A percentile compares a stretch with the other conserved stretches of the same genome.
These are phyloP conservation scores for Phalaenopsis aphrodite DNA, from an alignment of 106 monocot species.

Conservation along the genomic window DNA sequence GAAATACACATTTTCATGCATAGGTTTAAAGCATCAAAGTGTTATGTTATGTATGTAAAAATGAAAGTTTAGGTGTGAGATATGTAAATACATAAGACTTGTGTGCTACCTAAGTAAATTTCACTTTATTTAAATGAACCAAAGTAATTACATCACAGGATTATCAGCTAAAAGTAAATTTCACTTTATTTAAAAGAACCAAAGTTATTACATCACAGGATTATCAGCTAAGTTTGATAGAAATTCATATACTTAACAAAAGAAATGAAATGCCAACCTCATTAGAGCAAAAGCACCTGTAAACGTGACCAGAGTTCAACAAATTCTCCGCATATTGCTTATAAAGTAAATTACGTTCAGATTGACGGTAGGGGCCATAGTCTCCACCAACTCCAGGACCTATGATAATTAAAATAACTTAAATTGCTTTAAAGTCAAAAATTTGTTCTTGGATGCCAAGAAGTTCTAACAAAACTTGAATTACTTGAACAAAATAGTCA, in stretches of 20 bases:
- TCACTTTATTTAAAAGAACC: background rate
- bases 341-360: conserved; percentile 90
- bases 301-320: conserved; percentile 66
- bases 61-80: too few species aligned
- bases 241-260: background rate
- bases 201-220: background rate
- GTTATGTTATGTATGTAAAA: too few species aligned
- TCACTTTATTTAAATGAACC: background rate
- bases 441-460: background rate
- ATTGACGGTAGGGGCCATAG: conserved; percentile 93
- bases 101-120: too few species aligned
- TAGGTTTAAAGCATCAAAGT: too few species aligned
- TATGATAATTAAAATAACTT: conserved; percentile 9
- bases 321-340: conserved; percentile 83
- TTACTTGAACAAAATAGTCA: background rate
- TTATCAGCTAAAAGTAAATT: too few species aligned
- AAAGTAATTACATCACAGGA: background rate
- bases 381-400: conserved; percentile 89
- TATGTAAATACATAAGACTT: too few species aligned
- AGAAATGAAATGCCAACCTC: conserved; percentile 34
- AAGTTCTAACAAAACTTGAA: background rate
- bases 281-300: conserved; percentile 91
- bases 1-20: too few species aligned
- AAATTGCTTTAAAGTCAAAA: background rate
- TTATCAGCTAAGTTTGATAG: too few species aligned